Evolutionary conservation across 2,329 filamentous ascomycete genomes (phyloP).

Genomic region (Pseudogymnoascus verrucosus): DNA sequence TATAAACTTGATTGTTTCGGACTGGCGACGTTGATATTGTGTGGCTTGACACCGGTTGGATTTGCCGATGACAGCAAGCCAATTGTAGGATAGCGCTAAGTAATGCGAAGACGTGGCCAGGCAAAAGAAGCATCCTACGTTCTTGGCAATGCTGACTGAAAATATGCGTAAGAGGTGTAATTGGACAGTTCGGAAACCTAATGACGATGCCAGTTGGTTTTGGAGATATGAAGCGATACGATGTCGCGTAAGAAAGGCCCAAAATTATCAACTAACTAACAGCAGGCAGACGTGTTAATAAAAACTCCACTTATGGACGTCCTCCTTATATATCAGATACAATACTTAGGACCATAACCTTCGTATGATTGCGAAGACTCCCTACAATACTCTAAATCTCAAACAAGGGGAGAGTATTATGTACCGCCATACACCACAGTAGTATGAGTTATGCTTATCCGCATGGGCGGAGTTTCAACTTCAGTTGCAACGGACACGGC

Average conservation of each 20-base stretch:
- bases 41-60: background rate
- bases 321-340: background rate
- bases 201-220: background rate
- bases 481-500: background rate
- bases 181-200: background rate
- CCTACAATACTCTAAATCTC: background rate
- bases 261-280: background rate
- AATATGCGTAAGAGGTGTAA: background rate
- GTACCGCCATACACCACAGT: background rate
- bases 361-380: background rate
- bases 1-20: background rate
- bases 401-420: background rate
- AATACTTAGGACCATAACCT: background rate
- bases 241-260: background rate
- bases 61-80: background rate
- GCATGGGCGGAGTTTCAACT: background rate
- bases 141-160: background rate
- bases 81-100: background rate
- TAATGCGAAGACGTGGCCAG: background rate
- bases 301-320: background rate
- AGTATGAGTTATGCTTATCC: background rate
- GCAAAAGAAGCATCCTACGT: background rate
- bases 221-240: background rate
- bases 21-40: background rate
- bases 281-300: background rate